Conservation (phyloP, 2,329 filamentous ascomycete species). For the Davidsoniella virescens region DNA sequence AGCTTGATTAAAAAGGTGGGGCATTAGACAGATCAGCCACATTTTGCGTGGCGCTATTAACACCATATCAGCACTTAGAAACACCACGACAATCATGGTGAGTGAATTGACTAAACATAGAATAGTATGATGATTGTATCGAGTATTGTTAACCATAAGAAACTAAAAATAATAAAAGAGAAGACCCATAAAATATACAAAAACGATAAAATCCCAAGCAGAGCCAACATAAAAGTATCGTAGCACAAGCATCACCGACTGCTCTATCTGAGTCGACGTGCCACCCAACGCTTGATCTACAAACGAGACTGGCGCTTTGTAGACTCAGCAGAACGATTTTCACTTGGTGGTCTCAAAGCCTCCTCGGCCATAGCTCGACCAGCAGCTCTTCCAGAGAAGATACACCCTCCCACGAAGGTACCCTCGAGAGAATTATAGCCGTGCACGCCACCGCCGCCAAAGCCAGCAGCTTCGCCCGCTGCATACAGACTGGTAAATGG, state of each 20-base stretch:
- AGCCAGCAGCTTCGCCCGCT: slow-evolving; percentile 43
- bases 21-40: background rate
- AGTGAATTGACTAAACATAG: no score
- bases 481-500: slow-evolving; percentile 40
- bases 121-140: no score
- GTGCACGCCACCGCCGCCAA: slow-evolving; percentile 45
- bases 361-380: slow-evolving; percentile 38
- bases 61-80: background rate
- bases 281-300: background rate
- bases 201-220: background rate
- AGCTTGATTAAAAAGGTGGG: background rate
- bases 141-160: background rate
- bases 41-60: background rate
- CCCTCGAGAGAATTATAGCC: slow-evolving; percentile 47
- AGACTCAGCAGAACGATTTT: background rate
- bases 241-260: background rate
- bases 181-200: background rate
- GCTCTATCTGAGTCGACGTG: background rate
- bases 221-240: background rate
- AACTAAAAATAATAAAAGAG: background rate
- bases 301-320: background rate
- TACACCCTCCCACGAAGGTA: slow-evolving; percentile 45
- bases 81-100: background rate
- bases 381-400: slow-evolving; percentile 43
- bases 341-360: background rate